These are phyloP conservation scores for Oryza glumipatula DNA, from an alignment of 176 grass and related monocot species.

Conservation along the genomic window DNA sequence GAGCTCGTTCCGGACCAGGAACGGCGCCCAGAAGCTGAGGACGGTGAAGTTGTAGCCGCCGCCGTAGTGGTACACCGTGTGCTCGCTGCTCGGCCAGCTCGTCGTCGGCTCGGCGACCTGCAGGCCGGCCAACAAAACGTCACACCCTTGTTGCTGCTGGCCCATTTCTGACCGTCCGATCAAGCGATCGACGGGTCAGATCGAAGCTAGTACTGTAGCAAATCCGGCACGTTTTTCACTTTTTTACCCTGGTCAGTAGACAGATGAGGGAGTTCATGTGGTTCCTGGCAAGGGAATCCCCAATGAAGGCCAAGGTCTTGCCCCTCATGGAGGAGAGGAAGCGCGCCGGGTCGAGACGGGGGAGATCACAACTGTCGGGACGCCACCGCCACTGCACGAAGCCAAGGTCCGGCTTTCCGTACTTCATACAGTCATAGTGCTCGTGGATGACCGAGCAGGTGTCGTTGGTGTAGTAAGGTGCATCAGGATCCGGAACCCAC, in stretches of 20 bases:
- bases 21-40: slow-evolving; percentile 52
- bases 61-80: slow-evolving; percentile 2
- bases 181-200: neutral
- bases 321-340: slow-evolving; percentile 50
- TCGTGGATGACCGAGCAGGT: slow-evolving; percentile 63
- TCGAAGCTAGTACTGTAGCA: neutral
- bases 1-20: slow-evolving; percentile 44
- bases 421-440: slow-evolving; percentile 72
- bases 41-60: slow-evolving; percentile 48
- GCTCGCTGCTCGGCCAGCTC: slow-evolving; percentile 21
- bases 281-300: slow-evolving; percentile 74
- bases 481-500: slow-evolving; percentile 37
- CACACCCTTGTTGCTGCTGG: neutral
- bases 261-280: slow-evolving; percentile 76
- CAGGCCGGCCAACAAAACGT: neutral
- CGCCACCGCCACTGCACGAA: slow-evolving; percentile 61
- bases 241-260: slow-evolving; percentile 49
- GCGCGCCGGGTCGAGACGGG: slow-evolving; percentile 45
- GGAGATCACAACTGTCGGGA: slow-evolving; percentile 55
- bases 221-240: too few species aligned
- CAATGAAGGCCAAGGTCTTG: slow-evolving; percentile 62
- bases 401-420: slow-evolving; percentile 62
- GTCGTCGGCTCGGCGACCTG: slow-evolving; percentile 17
- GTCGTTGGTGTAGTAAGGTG: slow-evolving; percentile 64
- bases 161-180: neutral